Conservation (phyloP, 768 basidiomycete genomes). For the Trametes cingulata region DNA sequence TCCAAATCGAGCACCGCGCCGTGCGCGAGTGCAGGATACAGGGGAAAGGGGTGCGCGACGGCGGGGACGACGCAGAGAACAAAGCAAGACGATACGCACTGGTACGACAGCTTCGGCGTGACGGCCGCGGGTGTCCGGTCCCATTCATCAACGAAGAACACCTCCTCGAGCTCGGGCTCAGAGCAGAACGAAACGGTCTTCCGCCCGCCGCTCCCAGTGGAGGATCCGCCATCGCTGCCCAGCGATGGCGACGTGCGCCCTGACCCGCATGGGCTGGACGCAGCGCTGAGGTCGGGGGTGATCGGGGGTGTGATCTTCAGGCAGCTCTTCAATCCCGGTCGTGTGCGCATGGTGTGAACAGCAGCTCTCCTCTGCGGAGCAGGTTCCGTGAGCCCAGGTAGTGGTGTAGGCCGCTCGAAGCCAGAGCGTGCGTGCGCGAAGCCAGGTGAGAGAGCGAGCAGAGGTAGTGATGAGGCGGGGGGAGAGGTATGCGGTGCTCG, state of each 20-base stretch:
- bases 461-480: not conserved
- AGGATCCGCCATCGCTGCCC: conserved; percentile 10
- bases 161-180: conserved; percentile 52
- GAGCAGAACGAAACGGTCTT: conserved; percentile 68
- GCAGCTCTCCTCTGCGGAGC: not conserved
- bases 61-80: not conserved
- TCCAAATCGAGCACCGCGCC: not conserved
- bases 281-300: conserved; percentile 22
- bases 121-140: conserved; percentile 74
- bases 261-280: conserved; percentile 22
- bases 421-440: not conserved
- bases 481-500: not conserved
- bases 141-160: conserved; percentile 75
- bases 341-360: conserved; percentile 11
- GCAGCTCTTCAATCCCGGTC: conserved; percentile 24
- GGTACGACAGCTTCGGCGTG: conserved; percentile 60
- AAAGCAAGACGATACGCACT: conserved; percentile 46
- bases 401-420: not conserved
- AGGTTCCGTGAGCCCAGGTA: not conserved
- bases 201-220: conserved; percentile 22
- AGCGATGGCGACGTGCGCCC: conserved; percentile 22
- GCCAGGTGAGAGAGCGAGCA: not conserved
- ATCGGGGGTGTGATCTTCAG: conserved; percentile 24
- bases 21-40: not conserved
- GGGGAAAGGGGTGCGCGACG: not conserved